Evolutionary conservation across 805 yeast species (phyloP), one percentile per base, ranked within the genome.

Genomic region (Nematodospora valgi): DNA sequence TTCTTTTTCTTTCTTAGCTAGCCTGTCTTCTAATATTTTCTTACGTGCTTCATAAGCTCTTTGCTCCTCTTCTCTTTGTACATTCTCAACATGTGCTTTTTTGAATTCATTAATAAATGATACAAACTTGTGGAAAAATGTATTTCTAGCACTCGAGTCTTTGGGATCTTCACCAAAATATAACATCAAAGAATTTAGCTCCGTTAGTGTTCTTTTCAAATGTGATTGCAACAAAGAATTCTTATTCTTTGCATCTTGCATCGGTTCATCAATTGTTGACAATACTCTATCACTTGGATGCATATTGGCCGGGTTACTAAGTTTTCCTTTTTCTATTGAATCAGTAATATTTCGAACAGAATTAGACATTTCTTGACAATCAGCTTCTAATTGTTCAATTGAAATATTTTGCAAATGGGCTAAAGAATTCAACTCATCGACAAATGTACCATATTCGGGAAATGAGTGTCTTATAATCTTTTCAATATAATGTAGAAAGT

Each of bases 401-500:
- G 95, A 80, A 7, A 88, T 62, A 44, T 84, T 87, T 5, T 86
- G 74, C 6, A 85, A 85, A 37, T 69, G 62, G 41, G 65, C 50
- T 42, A 82, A 68, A 33, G 80, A 67, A 46, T 70, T 59, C 52
- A 84, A 59, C 35, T 93, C 97, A 31, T 80, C 80, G n/a, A 82
- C 68, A 56, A 93, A 91, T 1, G 66, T 63, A 19, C 82, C 80
- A 48, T 79, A 72, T 27, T 86, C 86, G 1, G 97, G 95, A 56
- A 86, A 86, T 20, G 84, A 78, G 29, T 75, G 78, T 44, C 98
- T 70, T n/a, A 94, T 75, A 30, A 87, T 78, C 47, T 79, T 84
- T 57, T 93, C 98, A 36, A 94, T 87, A 57, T 89, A 89, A 54
- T 94, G 96, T 49, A 93, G 62, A 51, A 93, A 89, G 1, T 95